phyloP scores from a whole-genome alignment of 805 yeast species.

The Scheffersomyces stipitis region DNA sequence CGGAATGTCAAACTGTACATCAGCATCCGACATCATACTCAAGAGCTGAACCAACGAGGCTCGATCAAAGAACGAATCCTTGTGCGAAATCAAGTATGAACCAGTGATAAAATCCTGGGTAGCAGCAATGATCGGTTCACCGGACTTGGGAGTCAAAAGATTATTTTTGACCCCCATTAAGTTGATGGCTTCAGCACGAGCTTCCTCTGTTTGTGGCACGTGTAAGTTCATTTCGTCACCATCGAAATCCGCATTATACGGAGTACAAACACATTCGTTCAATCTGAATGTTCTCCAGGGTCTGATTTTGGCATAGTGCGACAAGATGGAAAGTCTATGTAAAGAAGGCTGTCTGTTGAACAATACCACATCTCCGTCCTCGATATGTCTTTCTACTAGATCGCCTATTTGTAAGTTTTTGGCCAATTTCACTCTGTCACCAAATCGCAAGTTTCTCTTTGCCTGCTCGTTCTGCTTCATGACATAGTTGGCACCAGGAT shows the following conservation, averaged over 20 bases:
- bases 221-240: constrained; percentile 99
- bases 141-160: constrained; percentile 92
- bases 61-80: constrained; percentile 90
- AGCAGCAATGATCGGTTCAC: constrained; percentile 99
- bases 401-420: constrained; percentile 81
- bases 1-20: constrained; percentile 84
- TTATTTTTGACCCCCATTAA: constrained; percentile 98
- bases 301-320: constrained; percentile 93
- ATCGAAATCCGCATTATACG: constrained; percentile 98
- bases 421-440: constrained; percentile 79
- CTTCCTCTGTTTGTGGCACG: constrained; percentile 99
- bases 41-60: constrained; percentile 79
- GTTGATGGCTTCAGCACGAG: constrained; percentile 97
- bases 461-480: constrained; percentile 80
- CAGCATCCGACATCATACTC: constrained; percentile 95
- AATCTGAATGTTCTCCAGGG: constrained; percentile 98
- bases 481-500: constrained; percentile 96
- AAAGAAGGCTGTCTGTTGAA: constrained; percentile 98
- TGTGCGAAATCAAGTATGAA: constrained; percentile 86
- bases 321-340: constrained; percentile 88
- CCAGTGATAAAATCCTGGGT: constrained; percentile 99
- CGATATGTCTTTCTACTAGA: constrained; percentile 92
- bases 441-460: constrained; percentile 85
- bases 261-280: constrained; percentile 98
- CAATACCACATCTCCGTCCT: constrained; percentile 94